A percentile compares a stretch with the other conserved stretches of the same genome.
Evolutionary conservation across 495 filamentous ascomycete species (phyloP).

Genomic region (Bryoglossum gracile): DNA sequence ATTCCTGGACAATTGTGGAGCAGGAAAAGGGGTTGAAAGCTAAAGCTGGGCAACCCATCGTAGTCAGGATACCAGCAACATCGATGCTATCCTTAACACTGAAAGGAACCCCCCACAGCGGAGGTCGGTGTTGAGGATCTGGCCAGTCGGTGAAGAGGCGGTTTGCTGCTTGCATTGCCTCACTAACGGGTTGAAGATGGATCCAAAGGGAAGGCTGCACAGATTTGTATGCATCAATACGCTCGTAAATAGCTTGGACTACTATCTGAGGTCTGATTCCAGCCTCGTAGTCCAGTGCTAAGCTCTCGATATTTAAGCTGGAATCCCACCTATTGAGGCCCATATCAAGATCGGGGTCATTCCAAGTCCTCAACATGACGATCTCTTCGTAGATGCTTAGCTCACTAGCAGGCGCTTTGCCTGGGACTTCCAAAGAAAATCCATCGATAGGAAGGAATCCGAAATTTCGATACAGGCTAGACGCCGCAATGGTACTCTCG

Average conservation of each 20-base stretch:
- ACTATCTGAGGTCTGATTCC: constrained; percentile 20
- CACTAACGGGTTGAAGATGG: constrained; percentile 16
- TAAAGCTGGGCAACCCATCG: constrained; percentile 17
- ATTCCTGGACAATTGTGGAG: constrained; percentile 12
- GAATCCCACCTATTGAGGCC: constrained; percentile 22
- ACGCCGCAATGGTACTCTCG: constrained; percentile 36
- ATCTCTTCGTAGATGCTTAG: constrained; percentile 14
- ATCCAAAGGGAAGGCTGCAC: constrained; percentile 23
- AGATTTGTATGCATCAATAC: constrained; percentile 21
- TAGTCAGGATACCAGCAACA: constrained; percentile 19
- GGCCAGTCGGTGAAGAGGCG: constrained; percentile 15
- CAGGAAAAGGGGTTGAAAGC: constrained; percentile 13
- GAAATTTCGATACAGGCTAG: constrained; percentile 33
- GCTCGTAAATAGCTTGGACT: constrained; percentile 17
- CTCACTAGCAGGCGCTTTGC: not conserved
- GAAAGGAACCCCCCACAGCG: constrained; percentile 49
- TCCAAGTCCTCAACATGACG: constrained; percentile 13
- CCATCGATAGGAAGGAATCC: constrained; percentile 29
- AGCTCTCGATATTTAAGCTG: constrained; percentile 17
- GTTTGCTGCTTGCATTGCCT: constrained; percentile 13
- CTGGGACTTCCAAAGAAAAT: constrained; percentile 10
- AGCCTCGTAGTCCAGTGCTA: constrained; percentile 20
- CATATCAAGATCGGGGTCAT: not conserved
- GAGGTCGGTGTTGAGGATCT: constrained; percentile 9
- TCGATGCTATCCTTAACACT: constrained; percentile 49